Percentiles rank a stretch among this genome's conserved stretches.
Evolutionary conservation across 305 asterid species (phyloP).

Genomic region (Fraxinus greggii): DNA sequence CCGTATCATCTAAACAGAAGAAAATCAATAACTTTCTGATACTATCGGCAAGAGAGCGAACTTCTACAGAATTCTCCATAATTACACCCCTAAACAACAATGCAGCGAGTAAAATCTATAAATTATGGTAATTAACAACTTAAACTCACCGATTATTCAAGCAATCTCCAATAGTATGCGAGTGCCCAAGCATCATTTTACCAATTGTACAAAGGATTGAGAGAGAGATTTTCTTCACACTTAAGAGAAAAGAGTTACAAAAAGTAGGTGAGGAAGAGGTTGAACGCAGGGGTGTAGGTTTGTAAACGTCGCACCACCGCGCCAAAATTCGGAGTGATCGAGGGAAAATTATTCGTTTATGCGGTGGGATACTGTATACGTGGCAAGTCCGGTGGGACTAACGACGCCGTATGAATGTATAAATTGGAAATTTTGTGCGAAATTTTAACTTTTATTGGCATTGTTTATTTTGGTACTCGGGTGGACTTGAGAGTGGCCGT

Average conservation of each 20-base stretch:
- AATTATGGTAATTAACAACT: not conserved
- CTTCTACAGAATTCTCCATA: no score
- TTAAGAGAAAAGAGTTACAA: no score
- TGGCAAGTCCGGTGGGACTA: not conserved
- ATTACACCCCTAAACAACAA: not conserved
- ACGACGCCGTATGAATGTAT: constrained; percentile 8
- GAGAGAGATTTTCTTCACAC: not conserved
- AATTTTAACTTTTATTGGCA: not conserved
- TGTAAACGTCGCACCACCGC: constrained; percentile 36
- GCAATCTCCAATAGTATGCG: not conserved
- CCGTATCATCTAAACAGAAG: not conserved
- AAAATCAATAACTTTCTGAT: no score
- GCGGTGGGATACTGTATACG: constrained; percentile 21
- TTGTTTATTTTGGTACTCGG: not conserved
- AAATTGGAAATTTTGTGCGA: not conserved
- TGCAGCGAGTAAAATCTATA: constrained; percentile 13
- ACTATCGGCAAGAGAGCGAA: no score
- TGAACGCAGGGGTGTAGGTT: constrained; percentile 21
- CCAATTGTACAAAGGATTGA: not conserved
- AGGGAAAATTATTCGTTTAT: constrained; percentile 20
- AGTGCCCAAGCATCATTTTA: constrained; percentile 21
- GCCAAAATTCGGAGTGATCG: constrained; percentile 17
- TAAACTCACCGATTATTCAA: constrained; percentile 30
- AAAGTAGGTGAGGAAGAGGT: not conserved
- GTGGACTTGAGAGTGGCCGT: not conserved